Evolutionary conservation across 1,284 basidiomycete species (phyloP).

Genomic region (Microbotryum silenes-acaulis): DNA sequence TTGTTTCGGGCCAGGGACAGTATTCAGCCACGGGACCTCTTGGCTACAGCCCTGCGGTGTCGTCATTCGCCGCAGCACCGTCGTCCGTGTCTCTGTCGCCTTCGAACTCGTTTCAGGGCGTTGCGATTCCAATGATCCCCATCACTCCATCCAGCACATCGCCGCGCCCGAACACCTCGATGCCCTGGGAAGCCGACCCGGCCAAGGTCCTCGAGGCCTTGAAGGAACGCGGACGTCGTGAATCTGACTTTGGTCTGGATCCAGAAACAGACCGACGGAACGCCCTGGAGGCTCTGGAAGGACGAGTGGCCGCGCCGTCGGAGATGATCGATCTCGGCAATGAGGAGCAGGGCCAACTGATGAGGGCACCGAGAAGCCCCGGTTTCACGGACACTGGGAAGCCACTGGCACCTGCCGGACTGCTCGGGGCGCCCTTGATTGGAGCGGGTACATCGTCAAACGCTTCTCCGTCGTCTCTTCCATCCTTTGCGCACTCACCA

Average conservation of each 20-base stretch:
- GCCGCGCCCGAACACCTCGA: not conserved
- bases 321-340: slow-evolving; percentile 29
- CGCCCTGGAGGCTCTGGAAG: slow-evolving; percentile 31
- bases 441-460: too few species aligned
- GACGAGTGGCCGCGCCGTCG: slow-evolving; percentile 23
- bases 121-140: not conserved
- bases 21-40: slow-evolving; percentile 9
- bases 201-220: slow-evolving; percentile 29
- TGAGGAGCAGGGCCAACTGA: slow-evolving; percentile 20
- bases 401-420: too few species aligned
- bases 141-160: not conserved
- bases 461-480: not conserved
- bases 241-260: slow-evolving; percentile 4
- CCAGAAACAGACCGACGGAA: slow-evolving; percentile 23
- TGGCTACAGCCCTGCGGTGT: slow-evolving; percentile 13
- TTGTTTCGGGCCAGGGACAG: slow-evolving; percentile 28
- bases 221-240: slow-evolving; percentile 29
- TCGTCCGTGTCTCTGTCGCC: not conserved
- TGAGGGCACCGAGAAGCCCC: slow-evolving; percentile 17
- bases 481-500: slow-evolving; percentile 9
- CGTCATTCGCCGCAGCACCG: slow-evolving; percentile 17
- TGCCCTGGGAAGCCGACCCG: slow-evolving; percentile 22
- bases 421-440: too few species aligned
- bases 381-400: not conserved
- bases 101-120: not conserved